Percentiles rank a stretch among this genome's conserved stretches.
Conservation (phyloP, 1,139 yeast genomes). For the Taphrina betulina region DNA sequence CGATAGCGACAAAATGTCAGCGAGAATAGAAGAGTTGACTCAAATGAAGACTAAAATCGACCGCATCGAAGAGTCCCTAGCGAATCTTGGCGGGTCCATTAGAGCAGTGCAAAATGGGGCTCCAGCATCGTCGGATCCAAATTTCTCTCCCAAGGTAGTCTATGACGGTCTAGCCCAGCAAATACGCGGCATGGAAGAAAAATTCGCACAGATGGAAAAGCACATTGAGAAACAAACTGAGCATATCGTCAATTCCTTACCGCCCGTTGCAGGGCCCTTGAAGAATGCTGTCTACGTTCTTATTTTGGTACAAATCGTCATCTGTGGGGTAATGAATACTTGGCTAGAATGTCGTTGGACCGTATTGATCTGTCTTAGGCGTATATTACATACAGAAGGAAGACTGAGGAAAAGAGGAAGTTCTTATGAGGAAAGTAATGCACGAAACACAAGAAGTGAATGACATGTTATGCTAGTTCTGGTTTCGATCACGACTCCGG, state of each 20-base stretch:
- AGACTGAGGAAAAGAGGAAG: constrained; percentile 19
- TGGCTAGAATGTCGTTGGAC: no score
- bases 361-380: no score
- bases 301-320: constrained; percentile 14
- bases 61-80: constrained; percentile 1
- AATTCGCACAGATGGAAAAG: constrained; percentile 8
- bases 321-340: constrained; percentile 23
- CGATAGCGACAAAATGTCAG: constrained; percentile 10
- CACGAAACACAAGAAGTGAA: background rate
- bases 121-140: no score
- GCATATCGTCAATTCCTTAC: constrained; percentile 10
- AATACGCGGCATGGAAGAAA: constrained; percentile 15
- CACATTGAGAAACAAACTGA: constrained; percentile 22
- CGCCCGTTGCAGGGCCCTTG: constrained; percentile 10
- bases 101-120: background rate
- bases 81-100: background rate
- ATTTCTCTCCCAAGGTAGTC: constrained; percentile 3
- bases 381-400: constrained; percentile 9
- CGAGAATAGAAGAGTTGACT: constrained; percentile 1
- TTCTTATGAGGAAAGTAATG: background rate
- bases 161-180: constrained; percentile 6
- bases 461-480: no score
- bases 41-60: constrained; percentile 4
- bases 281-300: constrained; percentile 18
- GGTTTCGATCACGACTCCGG: no score